Evolutionary conservation across 371 early-diverging fungal genomes (phyloP).

Genomic region (Chytridium lagenaria): DNA sequence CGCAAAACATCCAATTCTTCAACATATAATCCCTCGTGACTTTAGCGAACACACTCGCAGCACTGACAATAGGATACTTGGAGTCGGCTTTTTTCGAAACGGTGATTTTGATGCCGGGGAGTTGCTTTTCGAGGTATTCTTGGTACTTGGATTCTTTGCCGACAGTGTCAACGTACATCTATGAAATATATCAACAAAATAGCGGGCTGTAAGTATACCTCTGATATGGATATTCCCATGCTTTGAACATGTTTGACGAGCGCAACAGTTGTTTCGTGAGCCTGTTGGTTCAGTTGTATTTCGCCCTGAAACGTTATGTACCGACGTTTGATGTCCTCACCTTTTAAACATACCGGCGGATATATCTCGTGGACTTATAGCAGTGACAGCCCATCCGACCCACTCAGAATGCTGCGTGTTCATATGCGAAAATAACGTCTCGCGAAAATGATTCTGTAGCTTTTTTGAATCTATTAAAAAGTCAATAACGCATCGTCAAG

Average conservation of each 20-base stretch:
- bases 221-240: slow-evolving; percentile 71
- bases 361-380: slow-evolving; percentile 87
- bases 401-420: slow-evolving; percentile 56
- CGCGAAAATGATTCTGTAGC: slow-evolving; percentile 76
- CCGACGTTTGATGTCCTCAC: slow-evolving; percentile 37
- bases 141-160: slow-evolving; percentile 91
- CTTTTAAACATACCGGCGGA: slow-evolving; percentile 83
- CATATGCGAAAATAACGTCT: slow-evolving; percentile 70
- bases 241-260: slow-evolving; percentile 73
- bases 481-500: neutral
- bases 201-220: slow-evolving; percentile 54
- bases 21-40: slow-evolving; percentile 91
- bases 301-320: slow-evolving; percentile 58
- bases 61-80: slow-evolving; percentile 95
- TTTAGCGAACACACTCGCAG: slow-evolving; percentile 99
- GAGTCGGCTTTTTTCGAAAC: slow-evolving; percentile 98
- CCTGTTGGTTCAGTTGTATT: slow-evolving; percentile 95
- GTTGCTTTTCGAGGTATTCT: slow-evolving; percentile 71
- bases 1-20: slow-evolving; percentile 80
- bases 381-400: slow-evolving; percentile 86
- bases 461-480: slow-evolving; percentile 81
- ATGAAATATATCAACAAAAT: neutral
- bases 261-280: slow-evolving; percentile 91
- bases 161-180: slow-evolving; percentile 98
- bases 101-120: slow-evolving; percentile 75